phyloP scores from a whole-genome alignment of 2,329 filamentous ascomycete genomes.

The Fusarium xyrophilum region DNA sequence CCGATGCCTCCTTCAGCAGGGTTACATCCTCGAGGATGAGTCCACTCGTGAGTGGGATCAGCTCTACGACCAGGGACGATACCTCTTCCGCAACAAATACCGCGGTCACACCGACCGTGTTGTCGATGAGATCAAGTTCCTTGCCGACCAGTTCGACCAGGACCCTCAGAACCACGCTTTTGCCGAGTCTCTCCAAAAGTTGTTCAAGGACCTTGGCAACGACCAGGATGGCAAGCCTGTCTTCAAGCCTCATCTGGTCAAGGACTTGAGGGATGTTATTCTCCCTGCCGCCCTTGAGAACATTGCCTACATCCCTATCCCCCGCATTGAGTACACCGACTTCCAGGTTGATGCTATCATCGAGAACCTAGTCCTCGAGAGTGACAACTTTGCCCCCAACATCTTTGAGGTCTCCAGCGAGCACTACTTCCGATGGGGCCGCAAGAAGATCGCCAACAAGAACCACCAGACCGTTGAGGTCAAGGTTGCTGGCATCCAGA shows the following conservation, averaged over 20 bases:
- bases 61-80: slow-evolving; percentile 84
- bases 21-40: slow-evolving; percentile 84
- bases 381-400: slow-evolving; percentile 96
- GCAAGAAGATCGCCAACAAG: slow-evolving; percentile 83
- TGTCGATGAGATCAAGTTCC: slow-evolving; percentile 87
- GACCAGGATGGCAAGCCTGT: slow-evolving; percentile 81
- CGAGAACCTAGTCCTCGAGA: slow-evolving; percentile 94
- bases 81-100: slow-evolving; percentile 89
- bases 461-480: slow-evolving; percentile 83
- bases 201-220: slow-evolving; percentile 87
- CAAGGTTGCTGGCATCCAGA: slow-evolving; percentile 87
- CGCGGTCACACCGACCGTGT: slow-evolving; percentile 84
- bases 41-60: slow-evolving; percentile 83
- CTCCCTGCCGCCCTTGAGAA: slow-evolving; percentile 83
- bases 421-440: slow-evolving; percentile 94
- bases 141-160: slow-evolving; percentile 86
- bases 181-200: slow-evolving; percentile 74
- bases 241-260: slow-evolving; percentile 93
- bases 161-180: slow-evolving; percentile 89
- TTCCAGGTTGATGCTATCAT: slow-evolving; percentile 83
- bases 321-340: slow-evolving; percentile 92
- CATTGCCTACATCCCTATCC: slow-evolving; percentile 88
- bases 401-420: slow-evolving; percentile 86
- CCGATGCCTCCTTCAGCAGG: slow-evolving; percentile 84
- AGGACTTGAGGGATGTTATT: slow-evolving; percentile 87